These are phyloP conservation scores for Boehmeria nivea DNA, from an alignment of 306 rosid genomes.

Conservation along the genomic window DNA sequence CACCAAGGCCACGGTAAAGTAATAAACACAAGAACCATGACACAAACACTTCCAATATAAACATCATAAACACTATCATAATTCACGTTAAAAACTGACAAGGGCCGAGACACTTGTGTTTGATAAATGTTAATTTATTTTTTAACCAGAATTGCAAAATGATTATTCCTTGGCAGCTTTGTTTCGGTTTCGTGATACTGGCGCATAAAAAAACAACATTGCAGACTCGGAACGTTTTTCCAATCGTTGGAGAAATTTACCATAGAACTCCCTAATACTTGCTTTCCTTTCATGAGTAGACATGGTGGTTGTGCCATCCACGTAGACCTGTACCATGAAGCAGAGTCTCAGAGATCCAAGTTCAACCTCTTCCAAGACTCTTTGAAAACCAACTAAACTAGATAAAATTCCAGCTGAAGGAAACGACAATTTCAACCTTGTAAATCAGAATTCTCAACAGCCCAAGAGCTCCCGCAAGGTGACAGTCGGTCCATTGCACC, in stretches of 20 bases:
- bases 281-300: constrained; percentile 92
- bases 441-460: constrained; percentile 82
- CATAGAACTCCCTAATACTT: constrained; percentile 89
- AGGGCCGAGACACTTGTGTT: too few species aligned
- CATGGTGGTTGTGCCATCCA: constrained; percentile 97
- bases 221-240: too few species aligned
- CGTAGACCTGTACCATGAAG: constrained; percentile 60
- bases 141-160: too few species aligned
- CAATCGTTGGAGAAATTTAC: constrained; percentile 29
- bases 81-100: too few species aligned
- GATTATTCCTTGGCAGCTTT: too few species aligned
- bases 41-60: too few species aligned
- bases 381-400: constrained; percentile 19
- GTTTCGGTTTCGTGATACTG: too few species aligned
- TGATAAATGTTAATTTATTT: too few species aligned
- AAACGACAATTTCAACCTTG: constrained; percentile 62
- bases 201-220: too few species aligned
- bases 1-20: background rate
- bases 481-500: constrained; percentile 94
- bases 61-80: too few species aligned
- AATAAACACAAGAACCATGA: background rate
- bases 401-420: background rate
- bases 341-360: constrained; percentile 10
- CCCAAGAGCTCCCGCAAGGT: constrained; percentile 93
- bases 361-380: constrained; percentile 17